Base-by-base conservation (phyloP, 495 filamentous ascomycete species). In the Polyplosphaeria fusca region DNA sequence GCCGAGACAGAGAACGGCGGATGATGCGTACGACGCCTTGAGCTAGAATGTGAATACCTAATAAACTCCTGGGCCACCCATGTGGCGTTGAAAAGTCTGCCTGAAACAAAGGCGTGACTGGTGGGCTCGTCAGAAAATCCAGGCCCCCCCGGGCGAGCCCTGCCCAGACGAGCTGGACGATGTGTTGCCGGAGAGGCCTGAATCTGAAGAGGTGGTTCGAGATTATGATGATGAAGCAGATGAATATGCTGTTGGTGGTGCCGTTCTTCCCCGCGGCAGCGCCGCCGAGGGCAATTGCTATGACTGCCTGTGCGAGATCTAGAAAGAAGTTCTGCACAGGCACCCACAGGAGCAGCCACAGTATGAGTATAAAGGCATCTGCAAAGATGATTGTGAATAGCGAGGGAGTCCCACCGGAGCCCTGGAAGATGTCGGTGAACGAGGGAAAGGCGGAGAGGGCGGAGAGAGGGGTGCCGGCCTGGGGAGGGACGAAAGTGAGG, bases 281-380 rank as follows among this genome's bases (percentile, higher is more conserved):
- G 39, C 93, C 93, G 50, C 93, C 93, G 18, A 98, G 76, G 1
- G 91, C 93, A 40, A 96, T 82, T 41, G 93, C 92, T 58, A 98
- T 95, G 64, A 97, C 90, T 37, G 91, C 90, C 70, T 97, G 91
- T 35, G 93, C 90, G n/a, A 97, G 77, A 66, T 97, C 93, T 67
- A 97, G 77, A 28, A 90, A 85, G 64, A 95, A 86, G 65, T 87
- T 86, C 67, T 95, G 91, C 58, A 89, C 81, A 53, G 89, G 88
- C 1, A 83, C 83, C 89, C 89, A 95, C 60, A 95, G 80, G 58
- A 95, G 87, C 38, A 97, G 78, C 87, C 91, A 98, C 44, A 93
- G 75, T 32, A 88, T 70, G 55, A 95, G 76, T 59, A 93, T 87
- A 40, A 93, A 76, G 16, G 82, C 75, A 69, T 96, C 91, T 70